These are phyloP conservation scores for Beauveria brongniartii DNA, from an alignment of 2,329 filamentous ascomycete species.

Conservation along the genomic window DNA sequence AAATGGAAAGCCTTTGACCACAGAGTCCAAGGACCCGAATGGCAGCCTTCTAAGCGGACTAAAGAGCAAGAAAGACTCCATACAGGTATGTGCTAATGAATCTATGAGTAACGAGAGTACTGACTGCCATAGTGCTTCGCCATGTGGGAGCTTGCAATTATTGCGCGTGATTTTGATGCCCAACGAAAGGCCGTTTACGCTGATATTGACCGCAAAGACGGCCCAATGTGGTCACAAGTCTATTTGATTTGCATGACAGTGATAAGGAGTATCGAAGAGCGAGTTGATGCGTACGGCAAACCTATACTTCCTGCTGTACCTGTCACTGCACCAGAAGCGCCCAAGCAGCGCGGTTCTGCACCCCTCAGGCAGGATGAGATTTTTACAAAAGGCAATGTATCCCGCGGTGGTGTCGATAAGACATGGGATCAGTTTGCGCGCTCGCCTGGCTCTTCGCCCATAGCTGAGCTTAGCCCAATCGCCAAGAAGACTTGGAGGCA, in stretches of 20 bases:
- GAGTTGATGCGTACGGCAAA: conserved; percentile 56
- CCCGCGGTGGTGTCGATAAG: conserved; percentile 38
- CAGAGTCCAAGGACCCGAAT: conserved; percentile 83
- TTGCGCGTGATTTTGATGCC: conserved; percentile 65
- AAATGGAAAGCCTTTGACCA: conserved; percentile 73
- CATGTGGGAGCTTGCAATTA: conserved; percentile 82
- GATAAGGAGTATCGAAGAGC: conserved; percentile 57
- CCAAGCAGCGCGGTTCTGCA: conserved; percentile 27
- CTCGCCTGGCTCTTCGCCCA: conserved; percentile 40
- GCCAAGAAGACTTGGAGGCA: conserved; percentile 42
- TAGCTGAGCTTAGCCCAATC: conserved; percentile 40
- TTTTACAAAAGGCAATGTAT: conserved; percentile 32
- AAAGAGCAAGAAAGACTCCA: conserved; percentile 71
- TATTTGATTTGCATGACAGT: conserved; percentile 60
- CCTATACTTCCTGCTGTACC: conserved; percentile 27
- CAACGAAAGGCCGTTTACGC: conserved; percentile 75
- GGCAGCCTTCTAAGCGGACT: conserved; percentile 79
- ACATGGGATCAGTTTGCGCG: conserved; percentile 34
- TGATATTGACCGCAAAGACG: conserved; percentile 76
- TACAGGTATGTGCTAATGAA: conserved; percentile 46
- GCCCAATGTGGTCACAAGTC: conserved; percentile 75
- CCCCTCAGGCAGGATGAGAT: conserved; percentile 39
- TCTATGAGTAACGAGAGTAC: neutral
- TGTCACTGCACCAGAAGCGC: conserved; percentile 22
- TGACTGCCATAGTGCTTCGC: conserved; percentile 50